Evolutionary conservation across 768 basidiomycete species (phyloP).

Genomic region (Boletus fagicola): DNA sequence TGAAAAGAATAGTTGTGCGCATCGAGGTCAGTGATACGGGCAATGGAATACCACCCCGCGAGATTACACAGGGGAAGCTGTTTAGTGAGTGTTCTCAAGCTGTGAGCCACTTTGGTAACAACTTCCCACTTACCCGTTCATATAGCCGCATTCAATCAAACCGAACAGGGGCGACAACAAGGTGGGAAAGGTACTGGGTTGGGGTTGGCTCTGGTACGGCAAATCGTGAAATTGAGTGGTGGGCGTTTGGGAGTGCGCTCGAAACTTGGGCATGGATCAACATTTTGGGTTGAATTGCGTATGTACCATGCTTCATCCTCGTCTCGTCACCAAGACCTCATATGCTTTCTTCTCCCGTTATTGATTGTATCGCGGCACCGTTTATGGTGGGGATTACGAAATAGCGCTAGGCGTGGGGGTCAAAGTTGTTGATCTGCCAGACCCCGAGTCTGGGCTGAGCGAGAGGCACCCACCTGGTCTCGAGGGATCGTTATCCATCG

Average conservation of each 20-base stretch:
- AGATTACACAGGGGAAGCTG: constrained; percentile 68
- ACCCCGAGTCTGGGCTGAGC: constrained; percentile 22
- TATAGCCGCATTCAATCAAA: constrained; percentile 73
- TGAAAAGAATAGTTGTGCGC: constrained; percentile 74
- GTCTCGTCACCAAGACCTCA: constrained; percentile 12
- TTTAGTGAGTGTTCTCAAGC: constrained; percentile 53
- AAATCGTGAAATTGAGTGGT: constrained; percentile 73
- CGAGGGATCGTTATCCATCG: constrained; percentile 28
- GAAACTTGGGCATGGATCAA: constrained; percentile 67
- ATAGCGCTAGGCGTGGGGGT: constrained; percentile 67
- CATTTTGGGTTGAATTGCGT: constrained; percentile 86
- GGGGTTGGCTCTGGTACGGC: constrained; percentile 72
- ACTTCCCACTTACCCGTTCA: constrained; percentile 5
- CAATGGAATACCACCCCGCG: constrained; percentile 57
- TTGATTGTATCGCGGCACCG: constrained; percentile 7
- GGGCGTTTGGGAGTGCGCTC: constrained; percentile 72
- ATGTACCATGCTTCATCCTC: constrained; percentile 24
- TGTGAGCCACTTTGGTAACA: neutral
- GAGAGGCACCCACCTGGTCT: constrained; percentile 24
- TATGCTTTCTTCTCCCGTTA: constrained; percentile 2
- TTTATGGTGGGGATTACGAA: constrained; percentile 1
- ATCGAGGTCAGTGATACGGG: constrained; percentile 83
- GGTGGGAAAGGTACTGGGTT: constrained; percentile 73
- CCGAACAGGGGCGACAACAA: constrained; percentile 72
- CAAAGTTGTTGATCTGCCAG: constrained; percentile 39